Evolutionary conservation across 192 early-diverging fungal genomes (phyloP), one percentile per base, ranked within the genome.

Genomic region (Podila horticola): DNA sequence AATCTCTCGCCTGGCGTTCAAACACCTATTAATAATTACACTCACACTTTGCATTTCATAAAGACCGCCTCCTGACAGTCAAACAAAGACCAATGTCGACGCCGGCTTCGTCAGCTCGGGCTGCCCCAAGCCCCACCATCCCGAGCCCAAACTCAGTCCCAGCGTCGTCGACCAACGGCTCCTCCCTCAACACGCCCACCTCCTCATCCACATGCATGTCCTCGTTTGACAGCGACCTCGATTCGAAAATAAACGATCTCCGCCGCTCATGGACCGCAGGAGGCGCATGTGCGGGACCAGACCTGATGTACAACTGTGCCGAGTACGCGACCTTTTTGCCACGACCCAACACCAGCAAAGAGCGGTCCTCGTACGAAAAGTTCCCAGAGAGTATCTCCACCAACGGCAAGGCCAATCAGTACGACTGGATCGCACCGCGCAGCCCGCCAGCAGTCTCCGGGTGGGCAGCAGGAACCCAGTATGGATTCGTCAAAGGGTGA

Each of bases 251-350:
- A 24, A 66, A 69, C 24, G 41, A 45, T 45, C 41, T 45, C 41
- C 41, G 41, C 41, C 41, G 41, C 41, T 45, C 41, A 45, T 79
- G 76, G 76, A 79, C 70, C 17, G 22, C 66, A 17, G 58, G 66
- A 11, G 75, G 74, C 5, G 69, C 67, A 22, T 60, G 68, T 31
- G 51, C 36, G 1, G 76, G 70, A 28, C 76, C 76, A 26, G 76
- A 79, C 12, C 36, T 71, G 1, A 59, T 72, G 49, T 41, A 48
- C 59, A 62, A 67, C 24, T 79, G 76, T 59, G 28, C 50, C 29
- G 76, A 79, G 33, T 79, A 79, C 70, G 45, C 51, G 29, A 79
- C 76, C n/a, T 79, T 79, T n/a, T 34, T 28, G n/a, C 76, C 76
- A 22, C 69, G 76, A 58, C 61, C 66, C 22, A 68, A 60, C 66